Evolutionary conservation across 768 basidiomycete species (phyloP).

Genomic region (Suillus weaverae): DNA sequence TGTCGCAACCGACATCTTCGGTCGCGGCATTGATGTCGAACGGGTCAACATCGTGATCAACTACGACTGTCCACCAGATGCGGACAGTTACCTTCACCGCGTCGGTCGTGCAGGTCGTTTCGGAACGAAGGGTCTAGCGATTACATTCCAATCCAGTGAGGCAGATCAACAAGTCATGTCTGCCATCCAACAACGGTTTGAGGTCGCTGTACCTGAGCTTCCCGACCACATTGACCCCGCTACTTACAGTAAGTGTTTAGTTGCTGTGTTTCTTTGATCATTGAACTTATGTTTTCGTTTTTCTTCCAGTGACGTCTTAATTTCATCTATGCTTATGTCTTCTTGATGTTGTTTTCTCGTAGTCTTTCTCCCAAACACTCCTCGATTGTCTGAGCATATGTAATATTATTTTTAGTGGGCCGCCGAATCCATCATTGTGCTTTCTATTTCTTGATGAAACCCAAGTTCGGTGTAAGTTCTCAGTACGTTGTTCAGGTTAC

Average conservation of each 20-base stretch:
- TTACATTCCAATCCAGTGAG: slow-evolving; percentile 94
- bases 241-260: slow-evolving; percentile 78
- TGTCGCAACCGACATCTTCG: slow-evolving; percentile 98
- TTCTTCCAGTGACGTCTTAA: slow-evolving; percentile 45
- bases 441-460: not conserved
- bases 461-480: not conserved
- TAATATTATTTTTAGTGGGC: slow-evolving; percentile 24
- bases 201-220: slow-evolving; percentile 93
- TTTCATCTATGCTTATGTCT: slow-evolving; percentile 18
- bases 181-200: slow-evolving; percentile 93
- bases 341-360: slow-evolving; percentile 8
- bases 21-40: slow-evolving; percentile 99
- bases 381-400: slow-evolving; percentile 10
- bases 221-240: slow-evolving; percentile 93
- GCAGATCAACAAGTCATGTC: slow-evolving; percentile 93
- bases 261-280: not conserved
- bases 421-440: slow-evolving; percentile 4
- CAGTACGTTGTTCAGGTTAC: not conserved
- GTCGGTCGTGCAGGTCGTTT: slow-evolving; percentile 99
- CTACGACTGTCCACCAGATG: slow-evolving; percentile 96
- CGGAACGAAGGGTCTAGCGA: slow-evolving; percentile 98
- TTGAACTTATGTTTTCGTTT: slow-evolving; percentile 2
- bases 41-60: slow-evolving; percentile 99
- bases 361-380: slow-evolving; percentile 6
- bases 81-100: slow-evolving; percentile 97